These are phyloP conservation scores for Botrytis tulipae DNA, from an alignment of 2,329 filamentous ascomycete species.

Conservation along the genomic window DNA sequence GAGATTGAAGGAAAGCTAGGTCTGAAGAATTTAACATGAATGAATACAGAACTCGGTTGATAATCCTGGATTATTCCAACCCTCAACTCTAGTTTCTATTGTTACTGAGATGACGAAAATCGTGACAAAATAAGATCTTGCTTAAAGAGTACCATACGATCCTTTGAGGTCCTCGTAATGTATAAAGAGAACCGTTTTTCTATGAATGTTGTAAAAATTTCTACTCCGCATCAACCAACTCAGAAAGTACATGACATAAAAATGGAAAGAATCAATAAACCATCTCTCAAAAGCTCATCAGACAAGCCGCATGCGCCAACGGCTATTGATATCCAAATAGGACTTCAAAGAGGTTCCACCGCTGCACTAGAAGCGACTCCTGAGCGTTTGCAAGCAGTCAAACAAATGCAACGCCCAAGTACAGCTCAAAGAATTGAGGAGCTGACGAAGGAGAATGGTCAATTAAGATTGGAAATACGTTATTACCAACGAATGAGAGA, in stretches of 20 bases:
- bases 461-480: neutral
- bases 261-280: neutral
- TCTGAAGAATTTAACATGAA: no score
- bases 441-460: neutral
- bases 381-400: neutral
- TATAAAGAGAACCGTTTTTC: neutral
- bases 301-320: neutral
- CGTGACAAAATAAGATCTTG: no score
- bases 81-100: no score
- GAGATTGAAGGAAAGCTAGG: no score
- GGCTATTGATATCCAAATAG: neutral
- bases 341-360: neutral
- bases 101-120: no score
- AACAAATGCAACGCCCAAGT: neutral
- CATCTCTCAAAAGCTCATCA: neutral
- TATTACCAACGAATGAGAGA: neutral
- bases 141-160: no score
- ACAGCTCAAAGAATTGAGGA: neutral
- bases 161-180: no score
- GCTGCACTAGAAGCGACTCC: neutral
- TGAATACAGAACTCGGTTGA: no score
- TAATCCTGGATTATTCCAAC: no score
- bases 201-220: no score
- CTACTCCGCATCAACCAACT: neutral
- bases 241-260: neutral